Conservation (phyloP, 78 protist species). For the Dictyostelium purpureum region DNA sequence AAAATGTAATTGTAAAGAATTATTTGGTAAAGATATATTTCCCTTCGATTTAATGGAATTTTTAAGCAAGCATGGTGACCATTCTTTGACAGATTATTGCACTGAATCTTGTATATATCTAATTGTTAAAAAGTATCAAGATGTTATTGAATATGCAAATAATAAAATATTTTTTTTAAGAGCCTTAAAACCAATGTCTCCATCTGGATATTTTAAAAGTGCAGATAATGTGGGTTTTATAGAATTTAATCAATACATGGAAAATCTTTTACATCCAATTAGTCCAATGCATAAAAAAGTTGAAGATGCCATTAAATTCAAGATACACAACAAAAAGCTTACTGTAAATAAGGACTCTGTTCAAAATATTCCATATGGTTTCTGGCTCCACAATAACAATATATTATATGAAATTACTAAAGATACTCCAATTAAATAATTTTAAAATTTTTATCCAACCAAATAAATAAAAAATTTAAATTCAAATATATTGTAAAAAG, state of each 20-base stretch:
- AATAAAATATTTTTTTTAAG: not conserved
- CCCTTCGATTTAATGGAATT: not conserved
- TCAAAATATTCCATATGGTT: not conserved
- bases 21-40: not conserved
- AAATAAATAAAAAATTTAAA: not conserved
- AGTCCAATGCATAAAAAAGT: not conserved
- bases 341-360: not conserved
- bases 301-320: conserved; percentile 2
- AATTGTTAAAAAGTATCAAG: not conserved
- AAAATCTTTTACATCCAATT: not conserved
- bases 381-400: not conserved
- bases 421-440: not conserved
- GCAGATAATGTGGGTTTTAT: not conserved
- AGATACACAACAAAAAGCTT: not conserved
- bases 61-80: not conserved
- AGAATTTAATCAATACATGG: not conserved
- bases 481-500: not conserved
- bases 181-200: not conserved
- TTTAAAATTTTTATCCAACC: too few species aligned
- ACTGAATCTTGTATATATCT: not conserved
- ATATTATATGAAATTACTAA: not conserved
- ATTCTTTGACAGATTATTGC: not conserved
- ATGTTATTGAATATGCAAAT: not conserved
- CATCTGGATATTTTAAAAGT: not conserved
- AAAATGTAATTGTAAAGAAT: not conserved